Base-by-base conservation (phyloP, 495 filamentous ascomycete species). In the Aspergillus coremiiformis region DNA sequence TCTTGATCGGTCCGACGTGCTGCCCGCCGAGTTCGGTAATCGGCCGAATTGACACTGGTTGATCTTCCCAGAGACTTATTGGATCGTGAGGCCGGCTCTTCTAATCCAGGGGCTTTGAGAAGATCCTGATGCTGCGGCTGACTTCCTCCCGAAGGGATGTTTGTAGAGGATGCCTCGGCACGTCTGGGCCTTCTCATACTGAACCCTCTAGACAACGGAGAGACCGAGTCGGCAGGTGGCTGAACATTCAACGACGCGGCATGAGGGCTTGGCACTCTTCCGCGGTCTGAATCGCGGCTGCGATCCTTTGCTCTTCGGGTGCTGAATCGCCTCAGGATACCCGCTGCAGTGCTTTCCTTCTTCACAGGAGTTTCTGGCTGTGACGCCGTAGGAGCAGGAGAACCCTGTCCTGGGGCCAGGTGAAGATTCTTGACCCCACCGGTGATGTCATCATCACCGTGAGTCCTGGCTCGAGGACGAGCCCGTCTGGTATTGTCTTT, bases 371-470 rank as follows among this genome's bases (percentile, higher is more conserved):
- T 81, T 43, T 90, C 87, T 4, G 80, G 72, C 1, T 75, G 75
- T 0, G 80, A 70, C 23, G 73, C 64, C 12, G 78, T 75, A 37
- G 81, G 71, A 33, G 83, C 76, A 19, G 79, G 71, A 2, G 80
- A 74, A 11, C 73, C 65, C 62, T 83, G 75, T 52, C 75, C 67
- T 6, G 75, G 61, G 48, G 78, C 65, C 59, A 86, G 57, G 64
- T 90, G 83, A 15, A 86, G 67, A 60, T 84, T 85, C 67, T 90
- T 88, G 68, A 88, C 71, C 3, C 77, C 79, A 44, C 93, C 87
- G 3, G 82, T 74, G 14, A 91, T 79, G 29, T 99, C 94, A 55
- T 97, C 93, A 67, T 97, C 93, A 37, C 93, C 95, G 62, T 97
- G 94, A 0, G 93, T 97, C 50, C 94, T 75, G 24, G 93, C 90